Base-by-base conservation (phyloP, 805 yeast species). In the Ogataea populi-albae region DNA sequence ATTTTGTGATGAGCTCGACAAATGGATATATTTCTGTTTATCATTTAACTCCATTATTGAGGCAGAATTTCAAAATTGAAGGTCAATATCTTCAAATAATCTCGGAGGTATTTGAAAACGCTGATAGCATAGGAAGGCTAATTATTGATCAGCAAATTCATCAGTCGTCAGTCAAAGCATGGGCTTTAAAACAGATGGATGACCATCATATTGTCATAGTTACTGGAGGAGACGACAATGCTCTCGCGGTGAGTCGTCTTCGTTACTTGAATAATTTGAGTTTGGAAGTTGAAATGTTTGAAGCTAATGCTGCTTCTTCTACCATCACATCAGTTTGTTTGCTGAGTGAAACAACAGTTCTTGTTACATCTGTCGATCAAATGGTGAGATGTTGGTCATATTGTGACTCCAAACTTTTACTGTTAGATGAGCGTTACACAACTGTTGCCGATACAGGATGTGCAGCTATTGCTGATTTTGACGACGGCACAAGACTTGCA, bases 141-240 rank as follows among this genome's bases (percentile, higher is more conserved):
- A 43, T 67, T 2, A 45, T 65, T 25, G 64, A 68, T 32, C 71
- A 75, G 35, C 73, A 64, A 35, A 64, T 86, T 9, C 98, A 93
- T 52, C 96, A 89, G 57, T 86, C 91, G 24, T 87, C 96, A 25
- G 72, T 91, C 31, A 85, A 87, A 43, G 71, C 82, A 1, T 52
- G 85, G n/a, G 68, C 61, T 58, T 9, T 49, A 41, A 2, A 37
- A 32, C 26, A 43, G 17, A 6, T 22, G 4, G 25, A 36, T 5
- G 16, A 23, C 4, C 30, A 37, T 3, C 24, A 36, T 29, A 43
- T 37, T 3, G 52, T 60, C 16, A 57, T 85, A 4, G 64, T 78
- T 4, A 77, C 96, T 1, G 97, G 96, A 21, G 98, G 98, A 36
- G 98, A 93, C 55, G 98, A 93, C 52, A 89, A 91, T 59, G 83